These are phyloP conservation scores for Gentiana macrophylla DNA, from an alignment of 257 asterid genomes.

Conservation along the genomic window DNA sequence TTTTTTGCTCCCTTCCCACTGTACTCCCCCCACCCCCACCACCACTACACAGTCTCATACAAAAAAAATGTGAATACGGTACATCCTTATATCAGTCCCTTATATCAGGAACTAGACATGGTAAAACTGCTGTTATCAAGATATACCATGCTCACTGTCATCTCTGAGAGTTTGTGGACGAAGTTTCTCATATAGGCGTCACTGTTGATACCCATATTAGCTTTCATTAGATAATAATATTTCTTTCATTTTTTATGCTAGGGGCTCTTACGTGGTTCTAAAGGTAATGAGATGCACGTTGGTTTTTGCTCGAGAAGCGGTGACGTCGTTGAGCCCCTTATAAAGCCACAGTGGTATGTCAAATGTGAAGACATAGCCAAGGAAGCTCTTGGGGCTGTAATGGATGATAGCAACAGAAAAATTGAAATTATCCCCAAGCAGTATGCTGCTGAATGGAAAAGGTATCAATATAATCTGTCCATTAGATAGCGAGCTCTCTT, in stretches of 20 bases:
- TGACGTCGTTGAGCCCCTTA: constrained; percentile 90
- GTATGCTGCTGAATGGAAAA: constrained; percentile 82
- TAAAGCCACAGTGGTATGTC: constrained; percentile 98
- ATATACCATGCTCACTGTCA: too few relatives aligned
- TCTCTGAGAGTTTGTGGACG: too few relatives aligned
- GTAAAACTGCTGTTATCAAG: too few relatives aligned
- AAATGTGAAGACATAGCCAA: constrained; percentile 75
- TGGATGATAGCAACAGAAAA: constrained; percentile 41
- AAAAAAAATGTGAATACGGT: too few relatives aligned
- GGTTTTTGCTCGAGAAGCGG: constrained; percentile 87
- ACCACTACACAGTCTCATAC: too few relatives aligned
- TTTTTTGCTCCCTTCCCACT: too few relatives aligned
- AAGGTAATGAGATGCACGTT: constrained; percentile 85
- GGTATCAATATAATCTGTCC: constrained; percentile 25
- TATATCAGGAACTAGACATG: too few relatives aligned
- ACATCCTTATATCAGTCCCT: too few relatives aligned
- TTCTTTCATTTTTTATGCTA: constrained; percentile 17
- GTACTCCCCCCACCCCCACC: too few relatives aligned
- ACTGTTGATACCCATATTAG: too few relatives aligned
- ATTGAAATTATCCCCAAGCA: constrained; percentile 82
- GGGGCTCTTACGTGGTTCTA: constrained; percentile 77
- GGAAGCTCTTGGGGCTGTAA: constrained; percentile 74
- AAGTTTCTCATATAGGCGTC: too few relatives aligned
- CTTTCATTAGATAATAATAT: background rate
- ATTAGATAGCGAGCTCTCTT: too few relatives aligned